Base-by-base conservation (phyloP, 2,329 filamentous ascomycete species). In the Diaporthe batatas region DNA sequence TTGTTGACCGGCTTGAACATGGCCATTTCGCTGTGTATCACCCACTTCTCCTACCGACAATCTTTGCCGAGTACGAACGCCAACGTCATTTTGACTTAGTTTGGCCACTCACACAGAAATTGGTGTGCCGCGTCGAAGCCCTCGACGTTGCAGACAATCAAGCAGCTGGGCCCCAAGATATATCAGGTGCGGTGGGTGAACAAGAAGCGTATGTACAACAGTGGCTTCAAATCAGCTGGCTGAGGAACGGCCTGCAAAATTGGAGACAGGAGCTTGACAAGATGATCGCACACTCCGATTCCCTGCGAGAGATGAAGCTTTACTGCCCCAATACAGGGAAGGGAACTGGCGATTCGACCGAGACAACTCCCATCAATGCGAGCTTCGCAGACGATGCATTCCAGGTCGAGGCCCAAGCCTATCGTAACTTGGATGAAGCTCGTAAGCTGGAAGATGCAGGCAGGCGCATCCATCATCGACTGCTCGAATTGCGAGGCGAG, bases 401-500 rank as follows among this genome's bases (percentile, higher is more conserved):
- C 16, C 25, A 55, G 6, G 53, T 55, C 7, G 53, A 55, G 8
- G 21, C 12, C 53, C 12, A 34, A 4, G 53, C 16, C 6, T 5
- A 18, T 25, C 14, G 18, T 2, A 14, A 4, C 11, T 21, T 3
- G 6, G 53, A 21, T 18, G 53, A 34, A 6, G 14, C 7, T 16
- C 2, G 14, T 2, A 55, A 55, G 65, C 53, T 57, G 25, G 59
- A 42, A 47, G 49, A 47, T 42, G 72, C 71, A 3, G 75, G 74
- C 0, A 71, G 62, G 12, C 67, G 73, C 34, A 75, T 76, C 2
- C 47, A 75, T 18, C 72, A 75, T 34, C 55, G 75, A 10, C 32
- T 77, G 0, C 23, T 44, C 2, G 71, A 75, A 12, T 74, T 76
- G 21, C 42, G 71, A 23, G 36, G 14, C 3, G 75, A 76, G n/a